A percentile compares a stretch with the other conserved stretches of the same genome.
Conservation (phyloP, 176 grass and related monocot species). For the Oryza longistaminata region DNA sequence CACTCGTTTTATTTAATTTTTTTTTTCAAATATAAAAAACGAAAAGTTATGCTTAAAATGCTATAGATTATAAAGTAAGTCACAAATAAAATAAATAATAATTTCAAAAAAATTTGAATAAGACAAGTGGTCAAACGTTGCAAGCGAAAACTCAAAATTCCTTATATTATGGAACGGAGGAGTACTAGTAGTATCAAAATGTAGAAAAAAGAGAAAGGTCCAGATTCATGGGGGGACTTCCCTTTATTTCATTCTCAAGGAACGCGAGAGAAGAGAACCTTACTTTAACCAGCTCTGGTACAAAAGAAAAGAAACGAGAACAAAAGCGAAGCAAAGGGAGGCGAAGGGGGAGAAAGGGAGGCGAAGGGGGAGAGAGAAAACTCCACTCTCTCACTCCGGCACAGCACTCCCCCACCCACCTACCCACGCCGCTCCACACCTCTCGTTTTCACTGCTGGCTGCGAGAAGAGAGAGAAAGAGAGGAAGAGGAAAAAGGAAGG, state of each 20-base stretch:
- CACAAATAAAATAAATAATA: too few relatives aligned
- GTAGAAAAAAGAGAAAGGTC: background rate
- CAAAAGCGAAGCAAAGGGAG: background rate
- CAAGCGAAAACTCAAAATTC: too few relatives aligned
- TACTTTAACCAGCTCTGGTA: slow-evolving; percentile 22
- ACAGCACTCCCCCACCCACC: slow-evolving; percentile 10
- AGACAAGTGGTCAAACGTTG: too few relatives aligned
- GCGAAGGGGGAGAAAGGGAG: background rate
- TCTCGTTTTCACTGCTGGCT: slow-evolving; percentile 39
- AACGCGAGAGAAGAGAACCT: background rate
- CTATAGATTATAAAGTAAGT: too few relatives aligned
- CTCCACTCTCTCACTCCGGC: slow-evolving; percentile 27
- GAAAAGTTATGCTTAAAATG: too few relatives aligned
- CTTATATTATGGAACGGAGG: too few relatives aligned
- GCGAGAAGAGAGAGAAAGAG: too few relatives aligned
- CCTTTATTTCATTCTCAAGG: slow-evolving; percentile 1
- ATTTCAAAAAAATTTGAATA: too few relatives aligned
- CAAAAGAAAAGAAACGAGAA: slow-evolving; percentile 24
- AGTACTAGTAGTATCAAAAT: background rate
- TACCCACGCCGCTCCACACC: slow-evolving; percentile 40
- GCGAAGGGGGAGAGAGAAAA: slow-evolving; percentile 37
- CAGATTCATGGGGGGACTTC: background rate
- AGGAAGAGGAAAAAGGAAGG: background rate
- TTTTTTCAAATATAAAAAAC: too few relatives aligned
- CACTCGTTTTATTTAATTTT: too few relatives aligned